phyloP scores from a whole-genome alignment of 805 yeast genomes.

The Suhomyces kilbournensis region DNA sequence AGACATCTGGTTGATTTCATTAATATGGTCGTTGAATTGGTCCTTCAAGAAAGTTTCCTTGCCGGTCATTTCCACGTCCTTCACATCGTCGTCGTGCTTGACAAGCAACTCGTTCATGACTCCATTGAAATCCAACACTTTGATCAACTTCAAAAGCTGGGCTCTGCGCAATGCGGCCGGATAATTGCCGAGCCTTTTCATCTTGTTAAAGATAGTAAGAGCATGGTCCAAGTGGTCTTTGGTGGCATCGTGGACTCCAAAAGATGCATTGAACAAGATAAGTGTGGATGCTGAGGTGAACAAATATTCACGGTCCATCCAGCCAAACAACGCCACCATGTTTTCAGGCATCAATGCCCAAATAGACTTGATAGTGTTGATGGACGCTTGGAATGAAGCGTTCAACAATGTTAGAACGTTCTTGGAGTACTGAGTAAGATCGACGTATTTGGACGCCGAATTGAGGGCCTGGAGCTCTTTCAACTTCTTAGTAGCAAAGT shows the following conservation, averaged over 20 bases:
- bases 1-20: constrained; percentile 6
- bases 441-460: constrained; percentile 51
- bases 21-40: constrained; percentile 6
- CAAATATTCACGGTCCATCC: constrained; percentile 81
- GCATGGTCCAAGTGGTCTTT: constrained; percentile 72
- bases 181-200: constrained; percentile 75
- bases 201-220: constrained; percentile 61
- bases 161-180: constrained; percentile 77
- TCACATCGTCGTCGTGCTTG: constrained; percentile 53
- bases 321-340: constrained; percentile 82
- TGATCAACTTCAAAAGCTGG: constrained; percentile 62
- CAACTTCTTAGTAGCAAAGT: constrained; percentile 67
- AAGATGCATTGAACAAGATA: constrained; percentile 70
- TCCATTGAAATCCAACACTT: constrained; percentile 66
- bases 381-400: constrained; percentile 78
- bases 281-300: constrained; percentile 75
- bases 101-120: constrained; percentile 54
- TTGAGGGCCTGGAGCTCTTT: constrained; percentile 43
- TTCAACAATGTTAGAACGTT: constrained; percentile 66
- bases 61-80: constrained; percentile 5
- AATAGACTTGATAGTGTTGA: constrained; percentile 66
- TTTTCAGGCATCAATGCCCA: constrained; percentile 76
- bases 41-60: neutral
- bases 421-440: constrained; percentile 63
- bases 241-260: constrained; percentile 79